Evolutionary conservation across 2,329 filamentous ascomycete genomes (phyloP), one percentile per base, ranked within the genome.

Genomic region (Ceratocystiopsis sp.): DNA sequence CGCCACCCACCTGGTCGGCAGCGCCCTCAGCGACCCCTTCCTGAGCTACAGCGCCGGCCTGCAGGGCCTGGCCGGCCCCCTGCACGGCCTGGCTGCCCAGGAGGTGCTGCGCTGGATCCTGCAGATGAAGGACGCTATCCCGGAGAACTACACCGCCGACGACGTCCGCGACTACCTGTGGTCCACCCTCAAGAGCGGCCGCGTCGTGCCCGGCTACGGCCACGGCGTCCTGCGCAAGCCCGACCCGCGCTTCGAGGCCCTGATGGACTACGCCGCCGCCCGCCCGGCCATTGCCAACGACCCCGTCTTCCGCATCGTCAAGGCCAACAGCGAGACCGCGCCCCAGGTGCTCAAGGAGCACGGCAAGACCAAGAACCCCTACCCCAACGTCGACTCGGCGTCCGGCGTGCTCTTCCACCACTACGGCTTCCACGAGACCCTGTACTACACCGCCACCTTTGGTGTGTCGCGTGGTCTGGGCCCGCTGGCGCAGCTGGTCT

Each of bases 291-390:
- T 98, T 49, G 78, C 84, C 37, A 65, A 72, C 40, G 83, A 96
- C 61, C 86, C 89, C 2, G 79, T 96, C 49, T 96, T 94, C 78
- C 76, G 85, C 62, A 77, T 98, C 12, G 89, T 98, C 44, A 82
- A 87, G 73, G 80, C 82, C 67, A 96, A 93, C 68, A 86, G 81
- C 51, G 80, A 86, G 56, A 80, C 98, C 49, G 91, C 91, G 0
- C 91, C 91, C 15, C 74, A 76, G 42, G 91, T 98, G 17, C 71
- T 98, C 54, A 91, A 77, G 55, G 78, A 95, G 67, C 91, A 98
- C 59, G 91, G 91, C 62, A 96, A 95, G 79, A 94, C 86, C 52
- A 93, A 93, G 73, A 94, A 94, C 67, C 86, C 91, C 2, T 93
- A 89, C 65, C 91, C 91, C 50, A 98, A 98, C 60, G 91, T 98